Conservation (phyloP, 2,329 filamentous ascomycete species). For the Fusarium dimerum region DNA sequence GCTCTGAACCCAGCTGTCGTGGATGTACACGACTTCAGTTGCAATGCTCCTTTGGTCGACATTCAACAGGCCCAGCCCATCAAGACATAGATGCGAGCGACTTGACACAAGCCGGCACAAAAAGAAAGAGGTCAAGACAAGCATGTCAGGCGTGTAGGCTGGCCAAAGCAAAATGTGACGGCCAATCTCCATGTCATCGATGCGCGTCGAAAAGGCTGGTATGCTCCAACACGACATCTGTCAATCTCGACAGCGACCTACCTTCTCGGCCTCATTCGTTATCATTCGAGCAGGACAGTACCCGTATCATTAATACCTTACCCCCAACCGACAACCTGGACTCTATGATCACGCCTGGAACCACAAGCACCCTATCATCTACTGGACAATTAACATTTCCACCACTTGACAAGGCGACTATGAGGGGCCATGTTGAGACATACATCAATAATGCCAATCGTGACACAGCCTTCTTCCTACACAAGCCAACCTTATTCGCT, state of each 20-base stretch:
- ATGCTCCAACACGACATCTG: not conserved
- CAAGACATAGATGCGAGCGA: not conserved
- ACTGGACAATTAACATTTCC: too few relatives aligned
- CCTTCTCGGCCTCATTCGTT: not conserved
- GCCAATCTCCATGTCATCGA: conserved; percentile 32
- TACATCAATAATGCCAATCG: conserved; percentile 26
- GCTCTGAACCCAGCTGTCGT: too few relatives aligned
- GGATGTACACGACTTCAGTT: too few relatives aligned
- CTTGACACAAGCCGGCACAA: conserved; percentile 31
- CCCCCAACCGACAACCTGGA: too few relatives aligned
- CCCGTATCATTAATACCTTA: too few relatives aligned
- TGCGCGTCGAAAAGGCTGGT: conserved; percentile 24
- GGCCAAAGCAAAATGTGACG: conserved; percentile 39
- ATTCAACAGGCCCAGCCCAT: too few relatives aligned
- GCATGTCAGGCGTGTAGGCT: conserved; percentile 38
- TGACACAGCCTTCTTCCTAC: conserved; percentile 21
- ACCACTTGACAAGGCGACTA: not conserved
- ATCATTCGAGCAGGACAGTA: not conserved
- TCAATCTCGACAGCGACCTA: not conserved
- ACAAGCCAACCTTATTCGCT: conserved; percentile 19
- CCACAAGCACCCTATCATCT: too few relatives aligned
- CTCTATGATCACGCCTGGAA: too few relatives aligned
- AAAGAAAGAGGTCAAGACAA: conserved; percentile 22
- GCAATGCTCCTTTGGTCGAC: too few relatives aligned
- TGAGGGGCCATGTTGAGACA: conserved; percentile 15